Evolutionary conservation across 2,329 filamentous ascomycete genomes (phyloP).

Genomic region (Mariannaea elegans): DNA sequence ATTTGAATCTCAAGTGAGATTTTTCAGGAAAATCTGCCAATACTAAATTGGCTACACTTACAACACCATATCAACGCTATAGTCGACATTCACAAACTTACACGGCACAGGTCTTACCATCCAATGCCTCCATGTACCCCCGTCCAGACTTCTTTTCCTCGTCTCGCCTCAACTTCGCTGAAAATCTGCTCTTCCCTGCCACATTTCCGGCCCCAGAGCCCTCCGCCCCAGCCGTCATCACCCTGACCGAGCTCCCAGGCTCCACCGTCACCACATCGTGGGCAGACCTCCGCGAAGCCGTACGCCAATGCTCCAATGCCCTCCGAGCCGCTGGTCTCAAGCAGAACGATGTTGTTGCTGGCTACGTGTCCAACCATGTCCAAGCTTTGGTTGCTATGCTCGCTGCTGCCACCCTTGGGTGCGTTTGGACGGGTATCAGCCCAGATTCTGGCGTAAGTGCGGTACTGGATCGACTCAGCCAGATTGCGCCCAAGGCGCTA

Average conservation of each 20-base stretch:
- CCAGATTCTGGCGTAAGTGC: slow-evolving; percentile 93
- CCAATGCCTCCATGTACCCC: slow-evolving; percentile 79
- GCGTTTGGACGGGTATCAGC: slow-evolving; percentile 92
- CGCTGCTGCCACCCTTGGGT: slow-evolving; percentile 81
- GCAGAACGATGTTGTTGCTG: slow-evolving; percentile 66
- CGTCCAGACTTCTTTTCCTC: slow-evolving; percentile 86
- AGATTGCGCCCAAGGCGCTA: slow-evolving; percentile 84
- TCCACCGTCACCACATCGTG: slow-evolving; percentile 71
- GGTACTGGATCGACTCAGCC: slow-evolving; percentile 84
- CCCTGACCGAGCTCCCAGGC: slow-evolving; percentile 76
- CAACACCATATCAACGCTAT: neutral
- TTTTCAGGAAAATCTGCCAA: neutral
- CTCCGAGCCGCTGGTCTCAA: slow-evolving; percentile 72
- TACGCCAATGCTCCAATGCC: slow-evolving; percentile 76
- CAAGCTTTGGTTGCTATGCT: slow-evolving; percentile 91
- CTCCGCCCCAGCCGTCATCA: slow-evolving; percentile 75
- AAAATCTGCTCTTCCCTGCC: slow-evolving; percentile 88
- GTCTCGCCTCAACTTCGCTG: slow-evolving; percentile 87
- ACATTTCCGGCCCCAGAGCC: slow-evolving; percentile 54
- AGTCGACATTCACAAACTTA: neutral
- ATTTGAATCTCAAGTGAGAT: slow-evolving; percentile 22
- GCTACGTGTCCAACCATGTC: slow-evolving; percentile 88
- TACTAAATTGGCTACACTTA: neutral
- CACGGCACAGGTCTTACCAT: slow-evolving; percentile 70
- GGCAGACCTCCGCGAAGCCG: slow-evolving; percentile 80